Base-by-base conservation (phyloP, 768 basidiomycete species). In the Phylloporus sp. region DNA sequence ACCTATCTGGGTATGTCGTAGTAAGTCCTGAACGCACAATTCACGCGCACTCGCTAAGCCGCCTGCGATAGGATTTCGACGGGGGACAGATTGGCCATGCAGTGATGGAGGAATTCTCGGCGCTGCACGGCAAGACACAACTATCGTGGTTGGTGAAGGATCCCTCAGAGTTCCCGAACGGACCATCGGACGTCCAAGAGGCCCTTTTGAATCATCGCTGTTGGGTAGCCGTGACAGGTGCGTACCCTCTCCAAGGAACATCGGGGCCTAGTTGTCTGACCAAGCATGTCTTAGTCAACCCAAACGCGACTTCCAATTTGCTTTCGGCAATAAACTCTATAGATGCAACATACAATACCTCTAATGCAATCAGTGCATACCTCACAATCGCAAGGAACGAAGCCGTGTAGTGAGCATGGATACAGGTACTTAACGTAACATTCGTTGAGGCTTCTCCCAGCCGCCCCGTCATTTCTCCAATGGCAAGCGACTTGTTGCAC, bases 191-290 rank as follows among this genome's bases (percentile, higher is more conserved):
- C 22, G 55, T 86, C 13, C 69, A 69, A n/a, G 27, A 53, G 34
- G 74, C 73, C 3, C 68, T 86, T 11, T 52, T 77, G 24, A 67
- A 84, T 35, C 74, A 86, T 49, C 68, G 69, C 45, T 71, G 70
- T 13, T 86, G 84, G 84, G 71, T 67, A 3, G 81, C 78, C 3
- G 65, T 86, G 27, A 67, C 78, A 1, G 74, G 84, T 82, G 57
- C 57, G 77, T 68, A 20, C 28, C 44, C 40, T 52, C 40, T 11
- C 6, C 38, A 22, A 32, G 26, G 38, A 9, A 16, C 40, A 18
- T 39, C n/a, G 29, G 22, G n/a, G 12, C n/a, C n/a, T n/a, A n/a
- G n/a, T 31, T 16, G 3, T 22, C 47, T 57, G 26, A 53, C 12
- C 6, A 4, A 13, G 38, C 23, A 18, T 26, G 31, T n/a, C 50